Percentiles rank a stretch among this genome's conserved stretches.
Evolutionary conservation across 768 basidiomycete species (phyloP).

Genomic region (Calocera cornea): DNA sequence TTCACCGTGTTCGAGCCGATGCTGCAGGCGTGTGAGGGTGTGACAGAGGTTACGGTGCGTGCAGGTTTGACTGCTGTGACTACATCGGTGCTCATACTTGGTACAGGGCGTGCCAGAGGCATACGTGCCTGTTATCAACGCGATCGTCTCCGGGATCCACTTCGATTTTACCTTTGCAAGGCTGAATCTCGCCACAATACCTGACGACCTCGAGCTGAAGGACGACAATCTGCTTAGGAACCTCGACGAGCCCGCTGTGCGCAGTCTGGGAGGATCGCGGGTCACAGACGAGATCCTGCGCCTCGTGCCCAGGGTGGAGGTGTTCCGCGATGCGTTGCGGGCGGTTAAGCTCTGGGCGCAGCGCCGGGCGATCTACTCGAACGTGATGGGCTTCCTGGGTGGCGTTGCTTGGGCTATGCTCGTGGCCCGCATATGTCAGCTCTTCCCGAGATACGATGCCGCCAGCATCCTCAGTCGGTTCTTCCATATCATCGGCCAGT

Average conservation of each 20-base stretch:
- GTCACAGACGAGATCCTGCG: slow-evolving; percentile 93
- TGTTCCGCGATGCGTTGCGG: slow-evolving; percentile 86
- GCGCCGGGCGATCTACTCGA: slow-evolving; percentile 95
- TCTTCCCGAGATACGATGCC: slow-evolving; percentile 89
- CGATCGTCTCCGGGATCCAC: slow-evolving; percentile 81
- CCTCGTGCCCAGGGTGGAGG: slow-evolving; percentile 83
- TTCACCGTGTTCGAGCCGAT: slow-evolving; percentile 82
- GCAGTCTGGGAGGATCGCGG: slow-evolving; percentile 89
- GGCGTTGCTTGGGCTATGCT: slow-evolving; percentile 99
- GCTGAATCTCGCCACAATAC: slow-evolving; percentile 71
- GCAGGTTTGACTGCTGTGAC: slow-evolving; percentile 6
- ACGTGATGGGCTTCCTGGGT: slow-evolving; percentile 93
- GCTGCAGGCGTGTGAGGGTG: slow-evolving; percentile 71
- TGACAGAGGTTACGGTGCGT: slow-evolving; percentile 78
- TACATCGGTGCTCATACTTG: not conserved
- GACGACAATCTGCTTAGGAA: slow-evolving; percentile 87
- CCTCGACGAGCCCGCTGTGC: slow-evolving; percentile 84
- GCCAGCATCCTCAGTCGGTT: slow-evolving; percentile 95
- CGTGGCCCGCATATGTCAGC: slow-evolving; percentile 96
- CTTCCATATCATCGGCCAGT: slow-evolving; percentile 97
- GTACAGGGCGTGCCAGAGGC: slow-evolving; percentile 87
- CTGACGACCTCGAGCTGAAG: slow-evolving; percentile 76
- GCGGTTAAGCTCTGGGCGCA: slow-evolving; percentile 98
- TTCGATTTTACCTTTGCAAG: slow-evolving; percentile 92
- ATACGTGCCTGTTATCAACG: slow-evolving; percentile 88